Conservation (phyloP, 441 rosid species). For the Populus tomentosa region DNA sequence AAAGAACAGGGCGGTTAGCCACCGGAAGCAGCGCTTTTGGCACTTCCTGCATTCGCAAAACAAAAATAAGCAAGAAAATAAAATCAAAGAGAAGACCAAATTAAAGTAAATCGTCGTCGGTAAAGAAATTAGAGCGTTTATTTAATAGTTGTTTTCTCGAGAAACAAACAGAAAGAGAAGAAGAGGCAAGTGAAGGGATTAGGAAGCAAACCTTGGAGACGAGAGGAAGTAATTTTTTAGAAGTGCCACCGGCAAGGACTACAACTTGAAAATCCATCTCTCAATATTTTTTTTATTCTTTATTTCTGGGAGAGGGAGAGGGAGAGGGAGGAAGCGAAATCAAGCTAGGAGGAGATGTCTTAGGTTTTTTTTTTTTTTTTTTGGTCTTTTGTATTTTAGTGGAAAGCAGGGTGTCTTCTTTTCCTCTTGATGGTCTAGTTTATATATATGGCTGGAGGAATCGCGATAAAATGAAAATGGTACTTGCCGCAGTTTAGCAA, state of each 20-base stretch:
- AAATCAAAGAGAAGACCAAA: too few species aligned
- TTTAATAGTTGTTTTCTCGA: too few species aligned
- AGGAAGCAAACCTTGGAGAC: slow-evolving; percentile 36
- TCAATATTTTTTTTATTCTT: background rate
- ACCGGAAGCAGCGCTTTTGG: slow-evolving; percentile 89
- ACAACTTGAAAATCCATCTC: slow-evolving; percentile 89
- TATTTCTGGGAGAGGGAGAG: too few species aligned
- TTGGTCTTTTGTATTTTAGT: too few species aligned
- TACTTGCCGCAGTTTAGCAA: too few species aligned
- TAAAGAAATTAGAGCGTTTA: background rate
- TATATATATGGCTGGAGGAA: too few species aligned
- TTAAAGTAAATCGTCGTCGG: background rate
- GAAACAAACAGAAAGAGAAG: background rate
- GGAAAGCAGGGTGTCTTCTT: too few species aligned
- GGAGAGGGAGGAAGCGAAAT: background rate
- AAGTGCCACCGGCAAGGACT: slow-evolving; percentile 76
- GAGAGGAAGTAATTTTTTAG: slow-evolving; percentile 64
- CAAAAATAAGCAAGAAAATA: background rate
- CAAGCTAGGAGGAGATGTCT: background rate
- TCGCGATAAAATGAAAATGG: too few species aligned
- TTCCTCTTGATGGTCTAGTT: too few species aligned
- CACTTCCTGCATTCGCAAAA: slow-evolving; percentile 53
- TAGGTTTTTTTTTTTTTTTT: background rate
- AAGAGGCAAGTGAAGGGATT: background rate
- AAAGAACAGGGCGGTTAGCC: slow-evolving; percentile 79